phyloP scores from a whole-genome alignment of 106 monocot genomes.

The Acanthochlamys bracteata region DNA sequence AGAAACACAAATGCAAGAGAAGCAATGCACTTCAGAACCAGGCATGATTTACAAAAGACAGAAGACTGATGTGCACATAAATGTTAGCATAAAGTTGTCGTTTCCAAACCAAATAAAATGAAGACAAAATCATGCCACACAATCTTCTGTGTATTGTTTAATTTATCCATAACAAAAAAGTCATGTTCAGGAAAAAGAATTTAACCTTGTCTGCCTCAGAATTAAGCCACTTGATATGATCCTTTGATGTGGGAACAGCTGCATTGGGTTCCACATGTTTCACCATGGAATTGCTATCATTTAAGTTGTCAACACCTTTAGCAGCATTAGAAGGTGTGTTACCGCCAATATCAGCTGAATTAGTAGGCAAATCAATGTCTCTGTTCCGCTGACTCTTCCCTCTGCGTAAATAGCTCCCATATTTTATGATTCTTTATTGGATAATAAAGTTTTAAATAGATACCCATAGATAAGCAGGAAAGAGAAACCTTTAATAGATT shows the following conservation, averaged over 20 bases:
- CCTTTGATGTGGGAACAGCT: slow-evolving; percentile 7
- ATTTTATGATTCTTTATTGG: not conserved
- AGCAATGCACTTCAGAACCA: no score
- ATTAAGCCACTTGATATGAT: slow-evolving; percentile 15
- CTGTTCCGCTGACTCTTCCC: slow-evolving; percentile 33
- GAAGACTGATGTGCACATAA: no score
- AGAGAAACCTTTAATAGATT: not conserved
- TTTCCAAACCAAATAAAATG: no score
- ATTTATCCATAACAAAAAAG: not conserved
- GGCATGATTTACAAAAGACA: no score
- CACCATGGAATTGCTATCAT: slow-evolving; percentile 3
- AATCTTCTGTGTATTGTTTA: not conserved
- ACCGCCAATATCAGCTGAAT: slow-evolving; percentile 6
- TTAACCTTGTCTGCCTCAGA: slow-evolving; percentile 20
- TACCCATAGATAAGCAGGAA: not conserved
- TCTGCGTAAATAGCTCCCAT: slow-evolving; percentile 24
- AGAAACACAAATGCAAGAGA: no score
- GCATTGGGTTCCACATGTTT: slow-evolving; percentile 23
- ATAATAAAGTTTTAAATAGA: slow-evolving; percentile 1
- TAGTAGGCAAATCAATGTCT: slow-evolving; percentile 14
- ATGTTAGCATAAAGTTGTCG: no score
- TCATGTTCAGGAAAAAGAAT: not conserved
- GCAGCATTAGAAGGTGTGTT: slow-evolving; percentile 18
- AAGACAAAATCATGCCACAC: no score
- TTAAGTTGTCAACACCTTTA: slow-evolving; percentile 12